Evolutionary conservation across 129 eudicot species (phyloP), one percentile per base, ranked within the genome.

Genomic region (Ambrosia artemisiifolia): DNA sequence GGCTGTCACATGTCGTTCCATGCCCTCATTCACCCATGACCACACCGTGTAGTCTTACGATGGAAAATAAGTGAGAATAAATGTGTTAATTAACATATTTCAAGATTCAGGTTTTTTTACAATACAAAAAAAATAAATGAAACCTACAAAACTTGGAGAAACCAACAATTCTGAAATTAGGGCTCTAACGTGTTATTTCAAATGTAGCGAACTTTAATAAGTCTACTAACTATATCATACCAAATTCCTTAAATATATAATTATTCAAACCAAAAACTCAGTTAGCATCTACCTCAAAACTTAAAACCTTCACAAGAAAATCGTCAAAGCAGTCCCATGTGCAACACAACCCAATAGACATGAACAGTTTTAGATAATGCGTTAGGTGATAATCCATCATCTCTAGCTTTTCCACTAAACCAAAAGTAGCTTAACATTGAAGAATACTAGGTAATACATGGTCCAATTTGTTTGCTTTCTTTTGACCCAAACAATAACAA

Each of bases 321-420:
- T 5, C 38, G 46, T 11, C 32, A 51, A 40, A 30, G 55, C 7
- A 30, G n/a, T 67, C 55, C 36, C 64, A 48, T 60, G 75, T 60
- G 53, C 14, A 68, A 48, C 40, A 48, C 64, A 20, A 60, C 24
- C 19, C 33, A 47, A 57, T 20, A 36, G 64, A n/a, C 71, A 61
- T 16, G 16, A 77, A 16, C 48, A 49, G 34, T 49, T 70, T 40
- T 11, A 6, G 43, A n/a, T 69, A 76, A 61, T 63, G 76, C 56
- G 71, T 49, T 70, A 70, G 81, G 81, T 77, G 47, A 77, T 59
- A 49, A 61, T 43, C 72, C 81, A 70, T 70, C 24, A 62, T 32
- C 42, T 57, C 6, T 35, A 35, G 40, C 71, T 35, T 50, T 62
- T 61, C 59, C 76, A 70, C 81, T 47, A 50, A 77, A 70, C 16